Base-by-base conservation (phyloP, 1,139 yeast genomes). In the Diutina neorugosa region DNA sequence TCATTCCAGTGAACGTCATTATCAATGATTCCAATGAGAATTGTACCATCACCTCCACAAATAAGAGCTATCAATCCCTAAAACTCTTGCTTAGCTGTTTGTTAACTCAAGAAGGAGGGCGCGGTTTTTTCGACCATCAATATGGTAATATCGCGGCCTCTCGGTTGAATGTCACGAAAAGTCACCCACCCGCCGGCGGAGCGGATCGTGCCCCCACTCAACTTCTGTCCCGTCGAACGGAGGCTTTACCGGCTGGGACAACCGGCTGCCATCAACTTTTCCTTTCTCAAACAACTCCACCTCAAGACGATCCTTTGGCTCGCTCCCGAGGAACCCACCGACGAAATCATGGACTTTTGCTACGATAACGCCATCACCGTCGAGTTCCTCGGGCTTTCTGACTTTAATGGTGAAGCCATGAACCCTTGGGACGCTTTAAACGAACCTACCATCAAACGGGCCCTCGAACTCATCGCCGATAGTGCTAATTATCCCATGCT, bases 391-490 rank as follows among this genome's bases (percentile, higher is more conserved):
- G 87, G 88, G 3, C 80, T 87, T 57, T 81, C 82, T 57, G 76
- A 73, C 57, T 71, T 68, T 56, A 58, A 58, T 53, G 67, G 65
- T 57, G 69, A 70, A 54, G 55, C 62, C 56, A 63, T 70, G 51
- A 85, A 85, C 59, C 96, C 98, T 1, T 91, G 98, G 98, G 98
- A 93, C 67, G 93, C 96, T n/a, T 73, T 93, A 49, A 86, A 90
- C 34, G 96, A 90, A 62, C 76, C 80, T 44, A 83, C 95, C 34
- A 90, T 91, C 52, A 80, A 80, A 40, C 83, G 81, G 57, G 95
- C 97, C 0, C 70, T 91, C 57, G 87, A 84, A 58, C 75, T 89
- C 50, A 84, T 91, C 42, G 79, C 84, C 53, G 79, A 87, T 61
- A 76, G 76, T 57, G 76, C 78, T n/a, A 81, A 84, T 63, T 87